Evolutionary conservation across 768 basidiomycete species (phyloP).

Genomic region (Lyophyllum decastes): DNA sequence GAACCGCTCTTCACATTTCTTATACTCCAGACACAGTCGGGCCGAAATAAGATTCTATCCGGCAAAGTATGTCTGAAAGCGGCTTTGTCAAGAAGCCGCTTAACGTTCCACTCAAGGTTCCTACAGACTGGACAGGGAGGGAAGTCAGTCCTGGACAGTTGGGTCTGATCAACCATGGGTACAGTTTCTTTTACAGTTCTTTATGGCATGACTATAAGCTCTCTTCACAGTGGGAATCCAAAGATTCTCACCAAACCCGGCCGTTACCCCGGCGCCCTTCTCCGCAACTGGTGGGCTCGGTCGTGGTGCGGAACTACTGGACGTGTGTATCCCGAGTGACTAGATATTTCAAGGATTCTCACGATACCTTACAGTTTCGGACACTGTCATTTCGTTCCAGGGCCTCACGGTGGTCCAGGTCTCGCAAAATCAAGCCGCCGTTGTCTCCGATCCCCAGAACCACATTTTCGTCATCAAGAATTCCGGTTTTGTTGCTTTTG

Average conservation of each 20-base stretch:
- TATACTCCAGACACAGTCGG: conserved; percentile 42
- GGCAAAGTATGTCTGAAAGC: conserved; percentile 45
- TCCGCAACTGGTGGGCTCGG: conserved; percentile 86
- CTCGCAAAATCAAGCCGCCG: conserved; percentile 79
- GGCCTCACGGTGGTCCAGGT: conserved; percentile 87
- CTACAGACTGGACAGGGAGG: conserved; percentile 68
- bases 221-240: conserved; percentile 58
- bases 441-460: conserved; percentile 78
- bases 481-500: conserved; percentile 76
- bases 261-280: conserved; percentile 74
- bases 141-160: conserved; percentile 73
- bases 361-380: conserved; percentile 56
- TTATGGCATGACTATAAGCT: neutral
- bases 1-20: conserved; percentile 5
- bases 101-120: conserved; percentile 33
- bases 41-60: conserved; percentile 58
- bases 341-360: neutral
- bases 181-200: neutral
- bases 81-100: neutral
- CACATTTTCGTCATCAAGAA: conserved; percentile 82
- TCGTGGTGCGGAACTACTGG: conserved; percentile 70
- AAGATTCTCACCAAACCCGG: conserved; percentile 76
- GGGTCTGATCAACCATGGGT: conserved; percentile 77
- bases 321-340: conserved; percentile 42
- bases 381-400: conserved; percentile 78